Conservation (phyloP, 345 rosid species). For the Stellera chamaejasme region DNA sequence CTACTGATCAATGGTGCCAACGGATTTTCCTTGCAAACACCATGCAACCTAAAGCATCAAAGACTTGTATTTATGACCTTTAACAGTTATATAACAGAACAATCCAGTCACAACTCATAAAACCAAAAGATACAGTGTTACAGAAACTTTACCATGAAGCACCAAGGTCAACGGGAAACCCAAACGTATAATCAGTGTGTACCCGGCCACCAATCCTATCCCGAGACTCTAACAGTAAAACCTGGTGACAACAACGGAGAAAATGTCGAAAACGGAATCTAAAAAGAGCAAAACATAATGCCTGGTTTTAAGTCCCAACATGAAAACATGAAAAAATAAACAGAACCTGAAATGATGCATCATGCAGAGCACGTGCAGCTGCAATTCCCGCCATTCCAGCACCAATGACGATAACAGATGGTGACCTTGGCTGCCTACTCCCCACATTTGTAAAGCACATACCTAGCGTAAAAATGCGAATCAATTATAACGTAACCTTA, state of each 20-base stretch:
- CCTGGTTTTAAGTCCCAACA: not conserved
- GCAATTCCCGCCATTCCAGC: slow-evolving; percentile 86
- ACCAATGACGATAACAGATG: slow-evolving; percentile 86
- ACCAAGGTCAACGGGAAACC: slow-evolving; percentile 94
- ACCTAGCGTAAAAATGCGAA: slow-evolving; percentile 19
- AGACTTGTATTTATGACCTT: slow-evolving; percentile 1
- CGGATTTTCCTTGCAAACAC: slow-evolving; percentile 92
- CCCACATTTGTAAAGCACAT: slow-evolving; percentile 46
- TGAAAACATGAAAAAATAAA: not conserved
- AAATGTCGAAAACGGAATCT: not conserved
- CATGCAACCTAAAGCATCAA: slow-evolving; percentile 67
- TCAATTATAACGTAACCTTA: not conserved
- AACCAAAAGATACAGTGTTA: not conserved
- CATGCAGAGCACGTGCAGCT: slow-evolving; percentile 86
- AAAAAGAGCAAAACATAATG: not conserved
- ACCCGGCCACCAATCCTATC: slow-evolving; percentile 85
- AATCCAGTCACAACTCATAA: not conserved
- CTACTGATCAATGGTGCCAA: slow-evolving; percentile 82
- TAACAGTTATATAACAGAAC: not conserved
- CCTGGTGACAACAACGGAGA: slow-evolving; percentile 31
- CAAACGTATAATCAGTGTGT: slow-evolving; percentile 74
- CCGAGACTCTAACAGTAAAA: slow-evolving; percentile 72
- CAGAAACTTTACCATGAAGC: slow-evolving; percentile 67
- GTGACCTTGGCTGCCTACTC: slow-evolving; percentile 50
- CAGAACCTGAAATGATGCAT: slow-evolving; percentile 80